Percentiles rank a stretch among this genome's conserved stretches.
Evolutionary conservation across 208 protist species (phyloP).

Genomic region (Balamuthia mandrillaris): DNA sequence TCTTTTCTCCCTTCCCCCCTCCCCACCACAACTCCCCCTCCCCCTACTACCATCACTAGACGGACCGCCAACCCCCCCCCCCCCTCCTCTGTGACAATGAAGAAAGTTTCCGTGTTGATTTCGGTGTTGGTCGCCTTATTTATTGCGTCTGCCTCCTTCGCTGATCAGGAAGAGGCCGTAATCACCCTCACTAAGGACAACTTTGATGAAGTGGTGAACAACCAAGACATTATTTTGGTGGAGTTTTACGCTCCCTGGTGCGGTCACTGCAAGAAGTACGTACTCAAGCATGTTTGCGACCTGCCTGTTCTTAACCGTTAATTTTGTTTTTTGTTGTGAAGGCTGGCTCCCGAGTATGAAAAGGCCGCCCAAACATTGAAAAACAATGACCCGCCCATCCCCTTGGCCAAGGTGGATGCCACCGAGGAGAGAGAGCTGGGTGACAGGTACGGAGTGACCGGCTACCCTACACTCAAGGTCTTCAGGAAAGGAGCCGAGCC

Average conservation of each 20-base stretch:
- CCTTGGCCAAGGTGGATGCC: constrained; percentile 67
- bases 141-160: no score
- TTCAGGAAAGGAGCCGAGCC: neutral
- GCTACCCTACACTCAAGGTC: neutral
- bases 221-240: constrained; percentile 86
- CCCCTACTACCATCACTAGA: no score
- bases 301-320: no score
- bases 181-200: constrained; percentile 42
- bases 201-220: constrained; percentile 70
- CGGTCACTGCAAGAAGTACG: constrained; percentile 89
- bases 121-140: no score
- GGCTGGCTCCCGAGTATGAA: no score
- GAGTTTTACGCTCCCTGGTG: constrained; percentile 96
- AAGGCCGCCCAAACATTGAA: constrained; percentile 22
- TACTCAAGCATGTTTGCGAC: constrained; percentile 68
- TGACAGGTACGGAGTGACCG: neutral
- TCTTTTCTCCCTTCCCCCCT: no score
- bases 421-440: constrained; percentile 56
- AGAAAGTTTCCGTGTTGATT: no score
- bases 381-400: neutral
- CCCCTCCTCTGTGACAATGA: no score
- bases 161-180: no score
- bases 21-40: no score
- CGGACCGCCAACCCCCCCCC: no score
- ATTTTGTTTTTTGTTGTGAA: no score